Conservation (phyloP, 441 rosid species). For the Rhodomyrtus psidioides region DNA sequence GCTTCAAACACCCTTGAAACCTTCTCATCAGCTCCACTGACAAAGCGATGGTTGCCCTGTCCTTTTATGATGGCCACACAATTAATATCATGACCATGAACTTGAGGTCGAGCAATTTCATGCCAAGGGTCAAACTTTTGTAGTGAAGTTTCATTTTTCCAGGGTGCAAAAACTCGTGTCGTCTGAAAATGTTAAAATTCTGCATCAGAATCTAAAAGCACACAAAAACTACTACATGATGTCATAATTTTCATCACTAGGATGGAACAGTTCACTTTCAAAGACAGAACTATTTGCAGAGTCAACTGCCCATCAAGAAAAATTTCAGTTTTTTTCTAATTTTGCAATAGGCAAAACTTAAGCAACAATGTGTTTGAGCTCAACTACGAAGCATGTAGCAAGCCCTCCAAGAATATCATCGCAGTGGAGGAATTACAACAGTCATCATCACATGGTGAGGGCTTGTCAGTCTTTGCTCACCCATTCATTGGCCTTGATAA, state of each 20-base stretch:
- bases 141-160: slow-evolving; percentile 40
- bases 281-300: neutral
- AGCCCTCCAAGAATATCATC: neutral
- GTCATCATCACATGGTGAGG: neutral
- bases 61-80: slow-evolving; percentile 78
- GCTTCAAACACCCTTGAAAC: slow-evolving; percentile 96
- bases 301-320: neutral
- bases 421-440: neutral
- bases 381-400: neutral
- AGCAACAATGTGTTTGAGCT: neutral
- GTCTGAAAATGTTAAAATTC: slow-evolving; percentile 37
- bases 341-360: neutral
- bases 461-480: neutral
- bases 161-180: slow-evolving; percentile 81
- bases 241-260: neutral
- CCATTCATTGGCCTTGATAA: neutral
- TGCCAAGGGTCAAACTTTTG: slow-evolving; percentile 53
- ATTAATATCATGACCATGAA: slow-evolving; percentile 94
- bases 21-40: slow-evolving; percentile 96
- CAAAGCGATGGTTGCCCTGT: slow-evolving; percentile 81
- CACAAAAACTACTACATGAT: neutral
- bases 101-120: slow-evolving; percentile 94
- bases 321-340: neutral
- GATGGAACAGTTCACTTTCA: neutral
- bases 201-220: neutral